Conservation (phyloP, 208 protist species). For the Acanthamoeba sp. region DNA sequence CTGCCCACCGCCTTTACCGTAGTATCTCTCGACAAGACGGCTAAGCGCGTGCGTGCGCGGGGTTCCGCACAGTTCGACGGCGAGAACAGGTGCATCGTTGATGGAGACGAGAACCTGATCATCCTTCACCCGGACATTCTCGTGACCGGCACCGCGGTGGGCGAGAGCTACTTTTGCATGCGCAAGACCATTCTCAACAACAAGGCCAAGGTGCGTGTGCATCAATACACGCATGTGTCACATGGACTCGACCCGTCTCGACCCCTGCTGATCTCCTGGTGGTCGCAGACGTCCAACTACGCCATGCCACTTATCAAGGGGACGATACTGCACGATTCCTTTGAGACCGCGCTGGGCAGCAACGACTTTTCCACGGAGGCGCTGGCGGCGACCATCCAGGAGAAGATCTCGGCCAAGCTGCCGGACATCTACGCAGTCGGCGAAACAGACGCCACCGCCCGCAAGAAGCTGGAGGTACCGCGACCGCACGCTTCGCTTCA, state of each 20-base stretch:
- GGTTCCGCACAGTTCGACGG: background rate
- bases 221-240: background rate
- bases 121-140: conserved; percentile 69
- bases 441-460: conserved; percentile 14
- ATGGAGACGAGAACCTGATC: conserved; percentile 56
- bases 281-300: background rate
- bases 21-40: no score
- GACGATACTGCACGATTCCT: conserved; percentile 67
- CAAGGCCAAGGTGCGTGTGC: conserved; percentile 43
- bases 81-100: conserved; percentile 18
- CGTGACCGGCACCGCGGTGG: conserved; percentile 58
- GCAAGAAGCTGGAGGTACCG: background rate
- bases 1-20: no score
- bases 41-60: no score
- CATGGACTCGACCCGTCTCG: no score
- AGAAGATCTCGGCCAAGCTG: conserved; percentile 9
- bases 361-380: conserved; percentile 59
- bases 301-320: conserved; percentile 64
- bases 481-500: no score
- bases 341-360: conserved; percentile 35
- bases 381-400: conserved; percentile 4
- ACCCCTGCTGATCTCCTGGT: no score
- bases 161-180: conserved; percentile 73
- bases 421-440: conserved; percentile 52
- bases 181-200: conserved; percentile 49